Percentiles rank a stretch among this genome's conserved stretches.
Evolutionary conservation across 306 rosid genomes (phyloP).

Genomic region (Purshia tridentata): DNA sequence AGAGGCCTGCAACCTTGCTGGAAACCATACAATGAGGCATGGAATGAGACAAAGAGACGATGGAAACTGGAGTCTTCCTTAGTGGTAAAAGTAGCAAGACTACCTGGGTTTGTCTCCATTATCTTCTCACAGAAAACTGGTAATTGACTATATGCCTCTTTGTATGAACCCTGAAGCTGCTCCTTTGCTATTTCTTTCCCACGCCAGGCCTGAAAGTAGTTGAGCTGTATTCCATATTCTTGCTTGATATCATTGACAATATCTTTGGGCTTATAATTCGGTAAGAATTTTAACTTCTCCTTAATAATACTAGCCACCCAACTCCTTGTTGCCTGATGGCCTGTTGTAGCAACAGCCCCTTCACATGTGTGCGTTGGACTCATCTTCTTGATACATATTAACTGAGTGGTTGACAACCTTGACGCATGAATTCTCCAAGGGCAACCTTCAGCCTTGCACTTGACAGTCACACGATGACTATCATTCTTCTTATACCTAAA

Average conservation of each 20-base stretch:
- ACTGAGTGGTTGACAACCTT: slow-evolving; percentile 84
- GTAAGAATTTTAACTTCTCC: slow-evolving; percentile 80
- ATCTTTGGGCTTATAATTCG: slow-evolving; percentile 96
- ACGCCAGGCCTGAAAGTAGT: slow-evolving; percentile 99
- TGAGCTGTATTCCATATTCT: slow-evolving; percentile 92
- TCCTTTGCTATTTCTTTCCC: slow-evolving; percentile 99
- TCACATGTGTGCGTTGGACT: slow-evolving; percentile 79
- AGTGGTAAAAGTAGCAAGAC: slow-evolving; percentile 78
- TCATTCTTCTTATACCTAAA: slow-evolving; percentile 95
- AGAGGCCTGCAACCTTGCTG: slow-evolving; percentile 96
- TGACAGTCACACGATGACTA: slow-evolving; percentile 97
- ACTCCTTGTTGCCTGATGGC: slow-evolving; percentile 98
- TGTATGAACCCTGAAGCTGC: slow-evolving; percentile 98
- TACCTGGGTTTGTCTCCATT: slow-evolving; percentile 94
- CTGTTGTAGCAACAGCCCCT: slow-evolving; percentile 82
- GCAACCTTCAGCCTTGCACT: slow-evolving; percentile 98
- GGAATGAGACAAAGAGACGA: slow-evolving; percentile 90
- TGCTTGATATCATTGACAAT: slow-evolving; percentile 89
- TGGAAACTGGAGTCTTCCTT: slow-evolving; percentile 93
- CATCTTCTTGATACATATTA: slow-evolving; percentile 97
- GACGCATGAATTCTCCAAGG: slow-evolving; percentile 99
- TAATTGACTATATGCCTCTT: slow-evolving; percentile 84
- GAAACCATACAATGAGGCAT: slow-evolving; percentile 82
- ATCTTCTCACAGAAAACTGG: slow-evolving; percentile 81
- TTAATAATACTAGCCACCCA: slow-evolving; percentile 98